These are phyloP conservation scores for Hebeloma cylindrosporum DNA, from an alignment of 768 basidiomycete species.

Conservation along the genomic window DNA sequence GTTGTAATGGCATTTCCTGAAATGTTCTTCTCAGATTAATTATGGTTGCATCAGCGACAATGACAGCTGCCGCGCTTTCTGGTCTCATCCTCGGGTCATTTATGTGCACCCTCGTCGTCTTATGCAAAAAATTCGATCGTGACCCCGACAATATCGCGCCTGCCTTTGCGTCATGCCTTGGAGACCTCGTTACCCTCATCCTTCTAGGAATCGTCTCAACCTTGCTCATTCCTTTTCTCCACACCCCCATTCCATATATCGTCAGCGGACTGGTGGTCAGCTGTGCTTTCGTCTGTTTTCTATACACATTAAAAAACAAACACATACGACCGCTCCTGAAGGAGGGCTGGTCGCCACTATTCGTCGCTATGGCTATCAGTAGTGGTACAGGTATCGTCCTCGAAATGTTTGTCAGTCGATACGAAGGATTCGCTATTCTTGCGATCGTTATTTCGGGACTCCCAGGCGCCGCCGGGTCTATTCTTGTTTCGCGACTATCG, in stretches of 20 bases:
- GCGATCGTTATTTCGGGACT: slow-evolving; percentile 84
- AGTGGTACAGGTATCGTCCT: slow-evolving; percentile 90
- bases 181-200: slow-evolving; percentile 87
- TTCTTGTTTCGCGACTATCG: slow-evolving; percentile 88
- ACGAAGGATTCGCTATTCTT: slow-evolving; percentile 84
- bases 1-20: slow-evolving; percentile 4
- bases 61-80: slow-evolving; percentile 79
- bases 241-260: slow-evolving; percentile 65
- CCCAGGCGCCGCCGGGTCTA: slow-evolving; percentile 87
- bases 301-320: slow-evolving; percentile 63
- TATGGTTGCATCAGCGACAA: slow-evolving; percentile 74
- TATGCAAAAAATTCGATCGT: slow-evolving; percentile 70
- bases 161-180: slow-evolving; percentile 88
- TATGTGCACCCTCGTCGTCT: slow-evolving; percentile 82
- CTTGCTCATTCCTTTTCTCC: slow-evolving; percentile 62
- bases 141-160: slow-evolving; percentile 99
- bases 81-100: slow-evolving; percentile 85
- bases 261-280: slow-evolving; percentile 49
- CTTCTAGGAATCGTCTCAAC: slow-evolving; percentile 78
- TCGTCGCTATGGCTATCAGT: slow-evolving; percentile 87
- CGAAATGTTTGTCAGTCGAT: slow-evolving; percentile 84
- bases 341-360: slow-evolving; percentile 88
- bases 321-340: slow-evolving; percentile 70
- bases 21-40: slow-evolving; percentile 50
- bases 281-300: slow-evolving; percentile 46